These are phyloP conservation scores for Taiozyma sp. DNA, from an alignment of 1,139 yeast species.

Conservation along the genomic window DNA sequence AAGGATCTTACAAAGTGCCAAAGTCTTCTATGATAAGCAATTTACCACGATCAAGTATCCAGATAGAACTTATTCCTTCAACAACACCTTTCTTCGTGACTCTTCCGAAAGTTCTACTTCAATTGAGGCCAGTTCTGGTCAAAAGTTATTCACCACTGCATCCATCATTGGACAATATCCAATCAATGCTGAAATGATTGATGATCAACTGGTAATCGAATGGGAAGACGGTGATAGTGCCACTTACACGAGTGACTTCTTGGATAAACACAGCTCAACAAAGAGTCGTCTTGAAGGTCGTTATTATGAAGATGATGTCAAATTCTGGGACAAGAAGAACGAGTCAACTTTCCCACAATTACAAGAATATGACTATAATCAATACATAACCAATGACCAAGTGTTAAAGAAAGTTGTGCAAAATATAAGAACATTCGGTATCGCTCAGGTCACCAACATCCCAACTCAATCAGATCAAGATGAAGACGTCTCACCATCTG, in stretches of 20 bases:
- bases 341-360: slow-evolving; percentile 24
- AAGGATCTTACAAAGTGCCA: slow-evolving; percentile 1
- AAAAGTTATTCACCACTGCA: slow-evolving; percentile 64
- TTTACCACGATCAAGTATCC: slow-evolving; percentile 15
- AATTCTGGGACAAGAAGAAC: slow-evolving; percentile 34
- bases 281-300: slow-evolving; percentile 29
- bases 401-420: slow-evolving; percentile 37
- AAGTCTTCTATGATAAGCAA: slow-evolving; percentile 8
- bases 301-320: slow-evolving; percentile 30
- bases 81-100: slow-evolving; percentile 59
- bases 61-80: slow-evolving; percentile 34
- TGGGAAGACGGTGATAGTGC: slow-evolving; percentile 56
- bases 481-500: slow-evolving; percentile 25
- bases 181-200: slow-evolving; percentile 22
- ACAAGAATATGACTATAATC: slow-evolving; percentile 32
- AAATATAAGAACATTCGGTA: slow-evolving; percentile 52
- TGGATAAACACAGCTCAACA: slow-evolving; percentile 38
- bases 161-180: slow-evolving; percentile 31
- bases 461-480: slow-evolving; percentile 32
- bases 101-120: slow-evolving; percentile 46
- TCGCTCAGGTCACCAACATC: slow-evolving; percentile 48
- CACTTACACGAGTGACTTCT: slow-evolving; percentile 41
- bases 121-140: slow-evolving; percentile 52
- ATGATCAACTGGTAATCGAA: slow-evolving; percentile 36
- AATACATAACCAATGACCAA: slow-evolving; percentile 37